Conservation (phyloP, 768 basidiomycete genomes). For the Termitomyces sp. region DNA sequence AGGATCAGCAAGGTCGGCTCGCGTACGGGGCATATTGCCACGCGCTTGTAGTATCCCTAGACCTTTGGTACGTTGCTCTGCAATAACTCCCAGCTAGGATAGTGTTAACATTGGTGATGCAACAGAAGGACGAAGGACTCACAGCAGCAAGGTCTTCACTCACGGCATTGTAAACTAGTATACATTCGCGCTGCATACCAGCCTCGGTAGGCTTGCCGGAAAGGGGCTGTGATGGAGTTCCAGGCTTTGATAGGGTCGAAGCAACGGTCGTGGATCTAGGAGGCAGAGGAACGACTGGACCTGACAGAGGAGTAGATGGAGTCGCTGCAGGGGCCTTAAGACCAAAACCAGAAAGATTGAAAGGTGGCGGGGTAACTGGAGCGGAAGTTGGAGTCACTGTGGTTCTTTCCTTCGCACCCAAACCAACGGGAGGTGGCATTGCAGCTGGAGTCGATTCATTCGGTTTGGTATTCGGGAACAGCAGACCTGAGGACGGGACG, state of each 20-base stretch:
- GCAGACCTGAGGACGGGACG: neutral
- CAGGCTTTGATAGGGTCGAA: too few relatives aligned
- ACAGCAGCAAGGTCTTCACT: slow-evolving; percentile 58
- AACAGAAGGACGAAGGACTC: slow-evolving; percentile 22
- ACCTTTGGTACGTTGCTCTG: slow-evolving; percentile 32
- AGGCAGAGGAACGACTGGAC: neutral
- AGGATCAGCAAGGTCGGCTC: slow-evolving; percentile 42
- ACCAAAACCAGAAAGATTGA: slow-evolving; percentile 13
- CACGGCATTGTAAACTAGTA: slow-evolving; percentile 42
- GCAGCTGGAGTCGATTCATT: neutral
- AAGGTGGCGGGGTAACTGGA: slow-evolving; percentile 6
- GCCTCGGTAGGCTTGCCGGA: slow-evolving; percentile 38
- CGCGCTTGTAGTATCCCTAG: slow-evolving; percentile 31
- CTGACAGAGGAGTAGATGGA: neutral
- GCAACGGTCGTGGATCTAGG: slow-evolving; percentile 1
- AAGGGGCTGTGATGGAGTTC: neutral
- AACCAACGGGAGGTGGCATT: neutral
- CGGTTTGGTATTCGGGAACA: neutral
- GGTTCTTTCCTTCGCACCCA: neutral
- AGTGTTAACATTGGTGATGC: neutral
- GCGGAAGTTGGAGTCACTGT: neutral
- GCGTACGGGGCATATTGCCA: slow-evolving; percentile 34
- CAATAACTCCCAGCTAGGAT: slow-evolving; percentile 41
- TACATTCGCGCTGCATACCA: slow-evolving; percentile 69
- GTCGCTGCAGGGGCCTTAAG: slow-evolving; percentile 6